Conservation (phyloP, 163 green algal species). For the Scenedesmus sp. region DNA sequence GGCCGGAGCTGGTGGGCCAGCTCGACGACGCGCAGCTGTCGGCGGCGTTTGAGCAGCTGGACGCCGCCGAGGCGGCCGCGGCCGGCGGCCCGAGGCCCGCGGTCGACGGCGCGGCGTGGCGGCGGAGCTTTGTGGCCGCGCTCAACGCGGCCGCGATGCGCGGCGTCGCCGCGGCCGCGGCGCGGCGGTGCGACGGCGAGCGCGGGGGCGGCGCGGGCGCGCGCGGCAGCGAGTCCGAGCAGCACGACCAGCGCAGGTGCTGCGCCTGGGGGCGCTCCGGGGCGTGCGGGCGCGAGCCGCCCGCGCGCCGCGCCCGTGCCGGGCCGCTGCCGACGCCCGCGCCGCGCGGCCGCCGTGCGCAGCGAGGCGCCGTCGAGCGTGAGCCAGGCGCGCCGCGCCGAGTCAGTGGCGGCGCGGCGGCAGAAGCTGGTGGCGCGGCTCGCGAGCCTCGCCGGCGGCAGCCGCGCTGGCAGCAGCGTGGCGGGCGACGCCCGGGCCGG, state of each 20-base stretch:
- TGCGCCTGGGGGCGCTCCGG: not conserved
- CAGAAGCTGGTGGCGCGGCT: slow-evolving; percentile 28
- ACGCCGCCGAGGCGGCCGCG: slow-evolving; percentile 9
- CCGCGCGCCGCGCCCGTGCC: not conserved
- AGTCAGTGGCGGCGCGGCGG: slow-evolving; percentile 1
- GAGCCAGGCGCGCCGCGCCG: slow-evolving; percentile 13
- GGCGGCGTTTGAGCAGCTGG: slow-evolving; percentile 34
- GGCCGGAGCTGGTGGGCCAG: slow-evolving; percentile 19
- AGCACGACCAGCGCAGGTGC: not conserved
- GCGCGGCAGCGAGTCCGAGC: no score
- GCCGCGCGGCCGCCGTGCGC: not conserved
- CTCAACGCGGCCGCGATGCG: slow-evolving; percentile 33
- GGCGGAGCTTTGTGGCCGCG: slow-evolving; percentile 23
- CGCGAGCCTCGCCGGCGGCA: not conserved
- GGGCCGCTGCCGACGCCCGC: not conserved
- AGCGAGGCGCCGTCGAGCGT: slow-evolving; percentile 10
- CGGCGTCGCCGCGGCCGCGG: slow-evolving; percentile 2
- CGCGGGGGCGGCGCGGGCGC: not conserved
- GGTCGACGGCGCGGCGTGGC: slow-evolving; percentile 12
- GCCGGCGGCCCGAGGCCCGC: slow-evolving; percentile 5
- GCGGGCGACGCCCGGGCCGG: not conserved
- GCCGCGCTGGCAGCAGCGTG: slow-evolving; percentile 1
- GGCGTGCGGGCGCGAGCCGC: not conserved
- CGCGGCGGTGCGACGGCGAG: not conserved
- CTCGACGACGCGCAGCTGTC: slow-evolving; percentile 35